phyloP scores from a whole-genome alignment of 768 basidiomycete genomes.

The Suillus variegatus region DNA sequence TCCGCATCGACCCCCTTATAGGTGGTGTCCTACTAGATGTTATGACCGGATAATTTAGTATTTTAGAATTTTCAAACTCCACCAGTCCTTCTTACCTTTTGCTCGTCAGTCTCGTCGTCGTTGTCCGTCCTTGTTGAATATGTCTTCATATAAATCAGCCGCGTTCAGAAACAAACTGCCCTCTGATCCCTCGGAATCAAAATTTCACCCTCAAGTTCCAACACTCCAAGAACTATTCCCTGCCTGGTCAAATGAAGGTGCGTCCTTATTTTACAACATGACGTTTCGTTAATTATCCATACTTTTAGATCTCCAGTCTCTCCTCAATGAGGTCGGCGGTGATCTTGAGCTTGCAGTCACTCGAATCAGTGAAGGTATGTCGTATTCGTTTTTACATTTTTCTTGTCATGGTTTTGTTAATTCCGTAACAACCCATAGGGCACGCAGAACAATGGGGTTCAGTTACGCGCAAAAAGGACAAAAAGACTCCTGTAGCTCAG shows the following conservation, averaged over 20 bases:
- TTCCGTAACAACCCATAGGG: slow-evolving; percentile 43
- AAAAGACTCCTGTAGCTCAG: slow-evolving; percentile 52
- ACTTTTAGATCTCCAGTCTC: slow-evolving; percentile 60
- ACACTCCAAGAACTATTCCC: slow-evolving; percentile 76
- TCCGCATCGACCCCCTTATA: background rate
- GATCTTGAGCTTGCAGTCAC: slow-evolving; percentile 69
- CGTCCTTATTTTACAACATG: slow-evolving; percentile 15
- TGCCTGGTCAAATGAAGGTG: slow-evolving; percentile 69
- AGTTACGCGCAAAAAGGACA: slow-evolving; percentile 86
- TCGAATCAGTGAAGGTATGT: slow-evolving; percentile 74
- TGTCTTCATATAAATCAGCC: slow-evolving; percentile 34
- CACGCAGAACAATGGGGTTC: slow-evolving; percentile 80
- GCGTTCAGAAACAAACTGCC: slow-evolving; percentile 26
- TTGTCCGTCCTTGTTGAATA: slow-evolving; percentile 8
- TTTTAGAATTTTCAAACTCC: slow-evolving; percentile 30
- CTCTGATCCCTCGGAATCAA: slow-evolving; percentile 29
- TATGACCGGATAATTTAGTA: slow-evolving; percentile 19
- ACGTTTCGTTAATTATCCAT: slow-evolving; percentile 28
- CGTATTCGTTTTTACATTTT: background rate
- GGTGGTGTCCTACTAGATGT: background rate
- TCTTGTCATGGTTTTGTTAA: background rate
- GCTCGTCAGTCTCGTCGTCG: slow-evolving; percentile 6
- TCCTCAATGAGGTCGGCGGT: slow-evolving; percentile 67
- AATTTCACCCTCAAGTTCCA: slow-evolving; percentile 54
- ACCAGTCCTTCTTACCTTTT: slow-evolving; percentile 8